Conservation (phyloP, 169 alveolate genomes). For the Amoebophrya sp. region DNA sequence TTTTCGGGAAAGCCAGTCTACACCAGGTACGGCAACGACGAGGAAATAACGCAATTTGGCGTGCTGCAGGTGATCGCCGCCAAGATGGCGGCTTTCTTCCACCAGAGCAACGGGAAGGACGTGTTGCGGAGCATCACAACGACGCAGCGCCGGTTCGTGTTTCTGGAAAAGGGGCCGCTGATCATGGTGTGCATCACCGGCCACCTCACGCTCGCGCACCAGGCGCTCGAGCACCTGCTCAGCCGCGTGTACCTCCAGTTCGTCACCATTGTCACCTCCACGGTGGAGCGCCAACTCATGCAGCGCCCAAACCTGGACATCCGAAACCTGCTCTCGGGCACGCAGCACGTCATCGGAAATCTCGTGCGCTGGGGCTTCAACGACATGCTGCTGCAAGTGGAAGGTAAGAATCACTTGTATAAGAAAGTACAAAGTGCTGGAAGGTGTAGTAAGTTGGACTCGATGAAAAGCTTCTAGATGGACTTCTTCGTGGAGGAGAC, state of each 20-base stretch:
- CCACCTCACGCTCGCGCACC: background rate
- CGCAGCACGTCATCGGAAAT: slow-evolving; percentile 27
- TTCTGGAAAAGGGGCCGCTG: slow-evolving; percentile 24
- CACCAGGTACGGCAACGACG: slow-evolving; percentile 27
- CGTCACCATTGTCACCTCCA: background rate
- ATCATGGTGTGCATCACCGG: background rate
- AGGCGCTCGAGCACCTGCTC: background rate
- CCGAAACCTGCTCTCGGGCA: slow-evolving; percentile 17
- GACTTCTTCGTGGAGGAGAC: too few relatives aligned
- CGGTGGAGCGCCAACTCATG: background rate
- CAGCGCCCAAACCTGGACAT: slow-evolving; percentile 26
- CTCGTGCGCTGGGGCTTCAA: slow-evolving; percentile 21
- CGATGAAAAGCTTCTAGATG: too few relatives aligned
- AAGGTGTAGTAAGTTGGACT: too few relatives aligned
- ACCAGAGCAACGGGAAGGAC: slow-evolving; percentile 11
- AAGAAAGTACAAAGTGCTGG: too few relatives aligned
- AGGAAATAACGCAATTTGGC: slow-evolving; percentile 21
- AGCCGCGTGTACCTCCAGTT: background rate
- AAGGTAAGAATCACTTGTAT: too few relatives aligned
- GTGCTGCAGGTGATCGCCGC: slow-evolving; percentile 1
- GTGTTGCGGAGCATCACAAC: slow-evolving; percentile 17
- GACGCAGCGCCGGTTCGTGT: slow-evolving; percentile 21
- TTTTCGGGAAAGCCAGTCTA: slow-evolving; percentile 28
- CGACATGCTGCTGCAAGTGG: background rate
- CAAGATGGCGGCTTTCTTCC: slow-evolving; percentile 29